A percentile compares a stretch with the other conserved stretches of the same genome.
Evolutionary conservation across 352 stramenopile species (phyloP).

Genomic region (Pythium folliculosum): DNA sequence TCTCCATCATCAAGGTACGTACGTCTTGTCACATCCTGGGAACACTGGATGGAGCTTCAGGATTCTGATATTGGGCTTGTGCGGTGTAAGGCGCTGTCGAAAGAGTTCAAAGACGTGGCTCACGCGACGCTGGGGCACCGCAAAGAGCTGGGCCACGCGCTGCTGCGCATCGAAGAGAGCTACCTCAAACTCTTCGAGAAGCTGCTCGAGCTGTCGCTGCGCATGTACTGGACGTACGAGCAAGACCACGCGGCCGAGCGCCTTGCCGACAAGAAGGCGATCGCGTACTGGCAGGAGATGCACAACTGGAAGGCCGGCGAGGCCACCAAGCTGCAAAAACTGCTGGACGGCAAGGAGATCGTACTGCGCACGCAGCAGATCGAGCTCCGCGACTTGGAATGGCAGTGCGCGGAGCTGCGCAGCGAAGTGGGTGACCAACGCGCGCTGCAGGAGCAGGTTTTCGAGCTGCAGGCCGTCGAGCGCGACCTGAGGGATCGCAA

Average conservation of each 20-base stretch:
- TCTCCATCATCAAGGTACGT: constrained; percentile 40
- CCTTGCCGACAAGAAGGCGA: constrained; percentile 43
- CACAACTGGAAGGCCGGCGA: constrained; percentile 47
- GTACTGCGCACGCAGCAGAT: constrained; percentile 51
- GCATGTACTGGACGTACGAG: constrained; percentile 76
- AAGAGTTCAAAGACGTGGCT: constrained; percentile 69
- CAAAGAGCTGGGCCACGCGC: constrained; percentile 57
- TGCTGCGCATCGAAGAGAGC: constrained; percentile 74
- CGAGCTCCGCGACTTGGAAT: constrained; percentile 49
- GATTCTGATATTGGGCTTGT: neutral
- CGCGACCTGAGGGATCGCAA: constrained; percentile 35
- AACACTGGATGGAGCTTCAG: neutral
- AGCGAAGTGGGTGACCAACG: constrained; percentile 27
- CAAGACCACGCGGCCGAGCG: constrained; percentile 50
- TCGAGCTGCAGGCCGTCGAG: constrained; percentile 40
- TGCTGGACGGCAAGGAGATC: constrained; percentile 58
- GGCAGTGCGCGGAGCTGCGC: constrained; percentile 30
- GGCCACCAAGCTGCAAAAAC: constrained; percentile 48
- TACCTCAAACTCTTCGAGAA: constrained; percentile 82
- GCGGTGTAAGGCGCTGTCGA: constrained; percentile 42
- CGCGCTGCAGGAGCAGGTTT: constrained; percentile 43
- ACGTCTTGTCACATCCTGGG: neutral
- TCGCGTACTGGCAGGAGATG: constrained; percentile 54
- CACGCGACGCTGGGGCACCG: constrained; percentile 63
- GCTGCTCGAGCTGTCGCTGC: constrained; percentile 66